Conservation (phyloP, 2,329 filamentous ascomycete species). For the Ophiosphaerella herpotricha region DNA sequence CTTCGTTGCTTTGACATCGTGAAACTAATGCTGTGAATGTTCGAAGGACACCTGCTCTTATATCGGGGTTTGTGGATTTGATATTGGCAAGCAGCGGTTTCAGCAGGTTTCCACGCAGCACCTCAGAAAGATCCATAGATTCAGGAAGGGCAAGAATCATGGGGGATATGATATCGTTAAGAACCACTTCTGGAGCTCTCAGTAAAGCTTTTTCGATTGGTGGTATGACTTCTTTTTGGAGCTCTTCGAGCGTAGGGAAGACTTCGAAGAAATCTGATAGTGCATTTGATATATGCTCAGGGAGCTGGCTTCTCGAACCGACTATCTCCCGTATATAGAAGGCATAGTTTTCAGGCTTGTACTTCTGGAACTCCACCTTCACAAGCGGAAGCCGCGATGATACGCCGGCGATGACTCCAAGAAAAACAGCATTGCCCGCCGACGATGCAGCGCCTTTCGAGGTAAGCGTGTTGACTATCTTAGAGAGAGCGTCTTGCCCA, state of each 20-base stretch:
- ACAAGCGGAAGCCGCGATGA: conserved; percentile 71
- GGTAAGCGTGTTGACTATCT: conserved; percentile 69
- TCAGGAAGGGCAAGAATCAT: conserved; percentile 72
- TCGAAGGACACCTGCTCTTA: conserved; percentile 74
- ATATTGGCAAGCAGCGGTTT: conserved; percentile 89
- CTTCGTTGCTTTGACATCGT: conserved; percentile 62
- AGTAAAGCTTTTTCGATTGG: conserved; percentile 86
- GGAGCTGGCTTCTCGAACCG: conserved; percentile 73
- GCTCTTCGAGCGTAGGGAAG: conserved; percentile 74
- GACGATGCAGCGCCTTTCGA: conserved; percentile 67
- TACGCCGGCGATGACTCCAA: conserved; percentile 88
- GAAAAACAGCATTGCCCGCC: conserved; percentile 73
- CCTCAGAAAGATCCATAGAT: conserved; percentile 75
- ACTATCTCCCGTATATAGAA: conserved; percentile 88
- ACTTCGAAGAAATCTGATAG: conserved; percentile 80
- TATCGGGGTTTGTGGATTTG: conserved; percentile 82
- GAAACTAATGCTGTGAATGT: conserved; percentile 74
- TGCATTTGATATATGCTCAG: conserved; percentile 72
- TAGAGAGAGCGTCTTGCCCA: conserved; percentile 64
- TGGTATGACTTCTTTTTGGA: conserved; percentile 76
- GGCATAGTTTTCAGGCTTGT: conserved; percentile 74
- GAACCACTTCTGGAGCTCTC: conserved; percentile 84
- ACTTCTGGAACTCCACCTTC: conserved; percentile 64
- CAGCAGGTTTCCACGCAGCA: conserved; percentile 72
- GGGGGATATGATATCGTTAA: conserved; percentile 76